Conservation (phyloP, 75 land plant genomes). For the Selaginella moellendorffii region DNA sequence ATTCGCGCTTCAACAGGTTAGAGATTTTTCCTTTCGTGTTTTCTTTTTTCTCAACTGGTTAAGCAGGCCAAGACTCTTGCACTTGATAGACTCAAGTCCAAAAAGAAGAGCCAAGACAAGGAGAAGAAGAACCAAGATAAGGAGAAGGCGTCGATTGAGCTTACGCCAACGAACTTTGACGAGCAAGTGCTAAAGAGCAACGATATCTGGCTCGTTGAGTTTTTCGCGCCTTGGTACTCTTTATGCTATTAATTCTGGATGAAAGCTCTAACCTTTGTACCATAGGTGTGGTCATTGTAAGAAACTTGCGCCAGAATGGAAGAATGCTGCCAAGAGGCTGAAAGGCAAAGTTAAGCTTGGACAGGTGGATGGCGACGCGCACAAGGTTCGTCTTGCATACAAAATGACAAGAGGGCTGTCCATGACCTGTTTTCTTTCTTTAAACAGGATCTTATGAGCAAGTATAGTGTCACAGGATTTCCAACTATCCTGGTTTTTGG, state of each 20-base stretch:
- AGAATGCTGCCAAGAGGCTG: constrained; percentile 82
- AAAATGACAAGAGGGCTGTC: no score
- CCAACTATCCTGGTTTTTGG: constrained; percentile 94
- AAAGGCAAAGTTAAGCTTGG: constrained; percentile 93
- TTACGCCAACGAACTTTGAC: constrained; percentile 79
- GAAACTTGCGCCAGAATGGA: constrained; percentile 96
- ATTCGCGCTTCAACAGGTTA: constrained; percentile 78
- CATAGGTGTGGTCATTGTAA: constrained; percentile 97
- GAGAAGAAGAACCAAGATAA: constrained; percentile 40
- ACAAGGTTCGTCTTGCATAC: constrained; percentile 40
- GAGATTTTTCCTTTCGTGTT: neutral
- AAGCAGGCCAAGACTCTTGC: constrained; percentile 66
- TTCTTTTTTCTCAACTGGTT: no score
- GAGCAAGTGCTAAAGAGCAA: constrained; percentile 66
- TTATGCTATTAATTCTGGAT: neutral
- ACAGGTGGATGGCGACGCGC: constrained; percentile 80
- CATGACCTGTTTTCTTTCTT: neutral
- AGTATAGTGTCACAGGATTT: constrained; percentile 74
- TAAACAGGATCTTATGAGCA: constrained; percentile 67
- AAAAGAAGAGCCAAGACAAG: constrained; percentile 56
- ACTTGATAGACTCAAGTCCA: constrained; percentile 62
- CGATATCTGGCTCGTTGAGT: constrained; percentile 91
- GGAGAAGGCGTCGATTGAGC: constrained; percentile 52
- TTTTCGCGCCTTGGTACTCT: constrained; percentile 93
- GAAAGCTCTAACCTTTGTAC: neutral